phyloP scores from a whole-genome alignment of 148 eudicot species.

The Chenopodium formosanum region DNA sequence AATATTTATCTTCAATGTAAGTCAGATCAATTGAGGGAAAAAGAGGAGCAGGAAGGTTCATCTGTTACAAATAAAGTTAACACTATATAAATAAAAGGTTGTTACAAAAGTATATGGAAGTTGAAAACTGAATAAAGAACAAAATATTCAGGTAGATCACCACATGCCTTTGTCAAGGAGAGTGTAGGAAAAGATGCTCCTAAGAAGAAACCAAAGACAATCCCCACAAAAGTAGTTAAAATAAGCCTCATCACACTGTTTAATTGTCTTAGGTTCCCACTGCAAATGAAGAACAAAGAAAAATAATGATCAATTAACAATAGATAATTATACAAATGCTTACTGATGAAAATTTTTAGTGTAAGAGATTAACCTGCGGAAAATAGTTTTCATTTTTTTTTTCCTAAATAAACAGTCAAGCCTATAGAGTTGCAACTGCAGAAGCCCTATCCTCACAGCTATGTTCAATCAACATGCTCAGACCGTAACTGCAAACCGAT shows the following conservation, averaged over 20 bases:
- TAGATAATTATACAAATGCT: background rate
- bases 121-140: background rate
- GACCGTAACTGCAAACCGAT: background rate
- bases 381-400: constrained; percentile 24
- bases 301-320: background rate
- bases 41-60: constrained; percentile 50
- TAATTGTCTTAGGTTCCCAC: constrained; percentile 37
- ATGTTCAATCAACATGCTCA: constrained; percentile 28
- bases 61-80: constrained; percentile 27
- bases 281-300: constrained; percentile 18
- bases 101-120: background rate
- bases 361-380: constrained; percentile 33
- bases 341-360: background rate
- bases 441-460: constrained; percentile 18
- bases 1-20: constrained; percentile 66
- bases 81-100: constrained; percentile 7
- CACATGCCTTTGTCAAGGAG: constrained; percentile 52
- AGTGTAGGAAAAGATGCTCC: constrained; percentile 60
- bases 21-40: constrained; percentile 52
- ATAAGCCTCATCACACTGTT: constrained; percentile 57
- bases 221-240: constrained; percentile 54
- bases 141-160: background rate
- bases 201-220: constrained; percentile 67
- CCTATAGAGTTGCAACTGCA: background rate
- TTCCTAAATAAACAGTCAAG: constrained; percentile 6